phyloP scores from a whole-genome alignment of 116 monocot species.

The Phalaenopsis hybrid region DNA sequence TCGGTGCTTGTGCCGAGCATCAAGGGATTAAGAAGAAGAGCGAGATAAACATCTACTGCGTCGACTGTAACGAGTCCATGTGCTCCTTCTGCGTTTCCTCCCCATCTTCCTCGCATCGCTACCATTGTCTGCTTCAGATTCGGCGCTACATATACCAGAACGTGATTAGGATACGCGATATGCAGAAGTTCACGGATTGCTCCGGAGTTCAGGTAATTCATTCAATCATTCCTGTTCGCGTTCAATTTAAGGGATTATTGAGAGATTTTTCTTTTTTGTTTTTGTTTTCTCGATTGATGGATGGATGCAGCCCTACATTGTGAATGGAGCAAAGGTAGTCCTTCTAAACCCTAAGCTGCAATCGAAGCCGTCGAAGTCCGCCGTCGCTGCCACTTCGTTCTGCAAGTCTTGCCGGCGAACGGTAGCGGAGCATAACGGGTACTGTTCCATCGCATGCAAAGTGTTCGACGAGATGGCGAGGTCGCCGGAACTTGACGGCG shows the following conservation, averaged over 20 bases:
- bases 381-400: not conserved
- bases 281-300: not conserved
- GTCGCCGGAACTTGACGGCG: not conserved
- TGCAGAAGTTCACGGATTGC: conserved; percentile 50
- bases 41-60: conserved; percentile 62
- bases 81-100: conserved; percentile 39
- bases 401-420: conserved; percentile 32
- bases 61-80: conserved; percentile 38
- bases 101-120: conserved; percentile 1
- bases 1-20: conserved; percentile 36
- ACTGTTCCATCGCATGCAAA: conserved; percentile 66
- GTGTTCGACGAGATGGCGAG: conserved; percentile 6
- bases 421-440: conserved; percentile 29
- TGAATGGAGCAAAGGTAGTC: conserved; percentile 50
- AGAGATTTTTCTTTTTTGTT: not conserved
- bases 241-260: not conserved
- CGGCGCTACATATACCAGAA: conserved; percentile 65
- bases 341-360: conserved; percentile 37
- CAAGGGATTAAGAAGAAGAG: conserved; percentile 25
- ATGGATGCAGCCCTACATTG: conserved; percentile 30
- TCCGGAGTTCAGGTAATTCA: conserved; percentile 53
- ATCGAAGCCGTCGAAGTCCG: conserved; percentile 24
- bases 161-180: conserved; percentile 39
- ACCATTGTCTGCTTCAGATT: conserved; percentile 49
- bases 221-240: not conserved